Conservation (phyloP, 2,329 filamentous ascomycete species). For the Penicillium sclerotiorum region DNA sequence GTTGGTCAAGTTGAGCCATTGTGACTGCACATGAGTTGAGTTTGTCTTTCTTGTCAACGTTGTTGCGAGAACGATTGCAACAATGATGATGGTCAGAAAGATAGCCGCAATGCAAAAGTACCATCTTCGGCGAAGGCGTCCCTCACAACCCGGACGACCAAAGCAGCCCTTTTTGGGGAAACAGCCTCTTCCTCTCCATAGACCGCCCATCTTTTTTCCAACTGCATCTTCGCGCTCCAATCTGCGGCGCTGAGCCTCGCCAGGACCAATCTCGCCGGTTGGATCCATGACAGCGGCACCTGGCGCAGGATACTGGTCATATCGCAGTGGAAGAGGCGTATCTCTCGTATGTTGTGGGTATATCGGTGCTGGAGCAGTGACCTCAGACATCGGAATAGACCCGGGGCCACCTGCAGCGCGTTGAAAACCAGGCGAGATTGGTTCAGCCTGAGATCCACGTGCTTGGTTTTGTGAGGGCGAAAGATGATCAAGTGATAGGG, state of each 20-base stretch:
- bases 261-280: constrained; percentile 32
- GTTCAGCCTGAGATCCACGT: constrained; percentile 61
- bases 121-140: constrained; percentile 63
- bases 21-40: constrained; percentile 49
- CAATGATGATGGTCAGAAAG: constrained; percentile 58
- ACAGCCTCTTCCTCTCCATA: constrained; percentile 68
- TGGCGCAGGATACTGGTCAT: constrained; percentile 27
- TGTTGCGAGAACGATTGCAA: constrained; percentile 61
- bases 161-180: constrained; percentile 67
- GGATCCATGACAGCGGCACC: constrained; percentile 27
- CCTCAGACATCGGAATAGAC: constrained; percentile 61
- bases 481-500: not conserved
- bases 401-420: constrained; percentile 65
- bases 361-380: constrained; percentile 40
- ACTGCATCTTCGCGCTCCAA: constrained; percentile 68
- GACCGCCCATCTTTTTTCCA: constrained; percentile 60
- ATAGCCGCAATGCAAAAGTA: constrained; percentile 57
- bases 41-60: constrained; percentile 55
- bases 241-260: constrained; percentile 57
- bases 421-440: constrained; percentile 64
- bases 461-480: too few species aligned
- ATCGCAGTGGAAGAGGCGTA: constrained; percentile 28
- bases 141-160: constrained; percentile 64
- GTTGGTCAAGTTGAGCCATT: constrained; percentile 82
- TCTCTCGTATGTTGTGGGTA: constrained; percentile 33